These are phyloP conservation scores for Coleophoma eucalyptorum DNA, from an alignment of 2,329 filamentous ascomycete genomes.

Conservation along the genomic window DNA sequence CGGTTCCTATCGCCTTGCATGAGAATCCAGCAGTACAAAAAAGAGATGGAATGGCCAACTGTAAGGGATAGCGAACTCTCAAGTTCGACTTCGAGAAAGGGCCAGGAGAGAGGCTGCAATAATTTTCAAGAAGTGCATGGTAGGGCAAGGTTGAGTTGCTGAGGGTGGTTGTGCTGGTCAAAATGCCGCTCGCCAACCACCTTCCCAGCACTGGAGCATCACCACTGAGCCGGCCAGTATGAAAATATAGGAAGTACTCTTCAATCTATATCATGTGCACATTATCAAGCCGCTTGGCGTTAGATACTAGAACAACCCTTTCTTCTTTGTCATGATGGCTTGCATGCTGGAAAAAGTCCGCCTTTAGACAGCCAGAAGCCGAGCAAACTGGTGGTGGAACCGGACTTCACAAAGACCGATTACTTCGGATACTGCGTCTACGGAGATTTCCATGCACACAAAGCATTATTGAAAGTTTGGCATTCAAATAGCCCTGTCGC, in stretches of 20 bases:
- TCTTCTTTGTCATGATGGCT: no score
- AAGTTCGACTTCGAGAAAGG: conserved; percentile 5
- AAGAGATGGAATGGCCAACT: conserved; percentile 8
- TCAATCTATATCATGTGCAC: no score
- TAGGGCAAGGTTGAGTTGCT: not conserved
- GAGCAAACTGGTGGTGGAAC: no score
- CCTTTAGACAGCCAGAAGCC: no score
- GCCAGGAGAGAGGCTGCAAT: not conserved
- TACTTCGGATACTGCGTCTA: no score
- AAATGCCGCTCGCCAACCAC: conserved; percentile 13
- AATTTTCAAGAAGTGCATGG: not conserved
- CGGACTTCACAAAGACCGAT: no score
- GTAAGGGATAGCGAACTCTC: conserved; percentile 17
- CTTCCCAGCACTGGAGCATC: not conserved
- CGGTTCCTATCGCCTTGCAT: conserved; percentile 17
- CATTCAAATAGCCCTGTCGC: not conserved
- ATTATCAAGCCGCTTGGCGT: no score
- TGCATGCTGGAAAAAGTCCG: no score
- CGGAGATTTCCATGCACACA: not conserved
- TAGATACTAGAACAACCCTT: no score
- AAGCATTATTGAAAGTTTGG: not conserved
- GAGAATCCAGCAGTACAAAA: conserved; percentile 13
- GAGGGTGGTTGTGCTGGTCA: not conserved
- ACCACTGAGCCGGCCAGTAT: not conserved
- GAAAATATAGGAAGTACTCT: no score